These are phyloP conservation scores for Gentiana straminea DNA, from an alignment of 257 asterid genomes.

Conservation along the genomic window DNA sequence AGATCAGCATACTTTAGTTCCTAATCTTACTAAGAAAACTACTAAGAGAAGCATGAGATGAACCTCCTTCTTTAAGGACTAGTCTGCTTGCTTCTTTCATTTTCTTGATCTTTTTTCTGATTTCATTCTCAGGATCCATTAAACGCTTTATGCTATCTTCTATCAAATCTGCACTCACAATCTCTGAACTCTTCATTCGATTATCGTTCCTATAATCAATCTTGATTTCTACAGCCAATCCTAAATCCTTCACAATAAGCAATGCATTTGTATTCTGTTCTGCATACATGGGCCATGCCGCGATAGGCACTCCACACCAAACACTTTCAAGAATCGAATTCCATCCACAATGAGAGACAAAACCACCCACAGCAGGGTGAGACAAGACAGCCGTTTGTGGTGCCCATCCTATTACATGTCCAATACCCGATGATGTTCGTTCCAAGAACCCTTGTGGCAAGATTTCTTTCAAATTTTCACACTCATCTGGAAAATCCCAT, in stretches of 20 bases:
- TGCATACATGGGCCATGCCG: slow-evolving; percentile 3
- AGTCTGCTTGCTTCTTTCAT: slow-evolving; percentile 11
- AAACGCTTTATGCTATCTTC: slow-evolving; percentile 12
- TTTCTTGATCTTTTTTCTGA: slow-evolving; percentile 9
- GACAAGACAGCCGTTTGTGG: slow-evolving; percentile 17
- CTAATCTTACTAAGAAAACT: slow-evolving; percentile 4
- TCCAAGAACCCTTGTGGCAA: slow-evolving; percentile 23
- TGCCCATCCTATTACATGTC: slow-evolving; percentile 22
- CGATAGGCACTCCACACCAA: slow-evolving; percentile 16
- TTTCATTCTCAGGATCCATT: slow-evolving; percentile 10
- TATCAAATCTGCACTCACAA: not conserved
- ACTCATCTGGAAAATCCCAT: slow-evolving; percentile 7
- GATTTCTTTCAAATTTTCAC: slow-evolving; percentile 7
- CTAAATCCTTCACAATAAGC: slow-evolving; percentile 3
- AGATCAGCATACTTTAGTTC: too few species aligned
- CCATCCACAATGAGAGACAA: slow-evolving; percentile 23
- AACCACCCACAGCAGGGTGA: slow-evolving; percentile 16
- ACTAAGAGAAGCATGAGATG: slow-evolving; percentile 9
- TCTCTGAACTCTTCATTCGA: not conserved
- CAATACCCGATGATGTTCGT: slow-evolving; percentile 10
- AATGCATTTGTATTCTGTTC: slow-evolving; percentile 4
- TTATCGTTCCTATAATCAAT: not conserved
- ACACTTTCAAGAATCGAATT: slow-evolving; percentile 16
- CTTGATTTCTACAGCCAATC: slow-evolving; percentile 3
- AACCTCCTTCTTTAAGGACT: slow-evolving; percentile 14